A percentile compares a stretch with the other conserved stretches of the same genome.
phyloP scores from a whole-genome alignment of 2,329 filamentous ascomycete genomes.

The Epichloe bromicola region DNA sequence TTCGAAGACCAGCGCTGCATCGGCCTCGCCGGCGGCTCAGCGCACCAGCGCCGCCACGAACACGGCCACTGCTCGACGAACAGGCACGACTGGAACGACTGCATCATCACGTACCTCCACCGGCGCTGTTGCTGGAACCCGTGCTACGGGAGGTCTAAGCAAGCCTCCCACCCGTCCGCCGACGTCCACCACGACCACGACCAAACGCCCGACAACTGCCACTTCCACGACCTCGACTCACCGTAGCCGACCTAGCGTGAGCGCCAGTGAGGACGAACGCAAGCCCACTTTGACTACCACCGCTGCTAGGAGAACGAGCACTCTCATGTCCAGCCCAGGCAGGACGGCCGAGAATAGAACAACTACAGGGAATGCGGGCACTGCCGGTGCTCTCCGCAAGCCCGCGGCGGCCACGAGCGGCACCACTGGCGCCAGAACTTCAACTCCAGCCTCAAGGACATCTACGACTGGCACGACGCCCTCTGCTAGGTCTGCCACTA shows the following conservation, averaged over 20 bases:
- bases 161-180: slow-evolving; percentile 37
- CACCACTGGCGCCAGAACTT: slow-evolving; percentile 25
- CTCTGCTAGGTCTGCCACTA: slow-evolving; percentile 21
- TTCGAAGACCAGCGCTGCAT: slow-evolving; percentile 19
- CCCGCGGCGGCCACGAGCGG: slow-evolving; percentile 19
- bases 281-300: slow-evolving; percentile 25
- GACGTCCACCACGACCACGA: slow-evolving; percentile 15
- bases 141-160: slow-evolving; percentile 20
- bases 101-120: slow-evolving; percentile 10
- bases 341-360: slow-evolving; percentile 23
- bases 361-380: slow-evolving; percentile 19
- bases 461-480: slow-evolving; percentile 14
- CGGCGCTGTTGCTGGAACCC: slow-evolving; percentile 2
- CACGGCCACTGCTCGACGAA: slow-evolving; percentile 21
- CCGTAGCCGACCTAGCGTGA: slow-evolving; percentile 33
- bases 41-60: slow-evolving; percentile 21
- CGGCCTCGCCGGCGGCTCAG: slow-evolving; percentile 20
- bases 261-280: slow-evolving; percentile 38
- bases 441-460: slow-evolving; percentile 18
- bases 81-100: slow-evolving; percentile 17
- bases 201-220: slow-evolving; percentile 19
- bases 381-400: slow-evolving; percentile 22
- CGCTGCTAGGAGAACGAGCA: slow-evolving; percentile 30
- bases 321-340: slow-evolving; percentile 26
- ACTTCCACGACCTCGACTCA: slow-evolving; percentile 28